phyloP scores from a whole-genome alignment of 2,329 filamentous ascomycete species.

The Phoma sp. region DNA sequence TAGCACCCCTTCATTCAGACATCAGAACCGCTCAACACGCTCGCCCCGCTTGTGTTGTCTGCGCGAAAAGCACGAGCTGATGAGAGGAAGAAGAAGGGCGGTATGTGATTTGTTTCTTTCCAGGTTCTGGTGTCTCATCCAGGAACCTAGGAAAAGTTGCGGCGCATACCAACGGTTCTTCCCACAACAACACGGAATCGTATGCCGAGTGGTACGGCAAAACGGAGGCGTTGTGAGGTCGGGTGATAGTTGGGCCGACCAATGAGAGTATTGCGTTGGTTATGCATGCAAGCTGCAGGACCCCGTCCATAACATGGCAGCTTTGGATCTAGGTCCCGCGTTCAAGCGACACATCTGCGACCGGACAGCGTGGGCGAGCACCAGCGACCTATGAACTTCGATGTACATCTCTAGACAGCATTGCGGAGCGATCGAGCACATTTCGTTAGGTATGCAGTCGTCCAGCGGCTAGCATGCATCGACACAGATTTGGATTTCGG shows the following conservation, averaged over 20 bases:
- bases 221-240: conserved; percentile 18
- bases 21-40: conserved; percentile 65
- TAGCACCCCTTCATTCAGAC: conserved; percentile 60
- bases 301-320: background rate
- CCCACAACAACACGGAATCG: conserved; percentile 30
- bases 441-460: background rate
- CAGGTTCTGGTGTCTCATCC: conserved; percentile 35
- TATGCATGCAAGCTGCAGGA: conserved; percentile 1
- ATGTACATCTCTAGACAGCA: conserved; percentile 16
- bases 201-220: conserved; percentile 42
- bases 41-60: conserved; percentile 86
- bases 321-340: conserved; percentile 2
- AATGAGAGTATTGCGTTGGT: background rate
- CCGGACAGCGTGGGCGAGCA: conserved; percentile 5
- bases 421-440: conserved; percentile 4
- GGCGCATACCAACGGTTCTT: conserved; percentile 27
- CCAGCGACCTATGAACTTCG: background rate
- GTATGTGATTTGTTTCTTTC: conserved; percentile 42
- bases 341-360: conserved; percentile 3
- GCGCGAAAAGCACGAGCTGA: conserved; percentile 85
- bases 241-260: background rate
- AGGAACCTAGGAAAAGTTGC: conserved; percentile 32
- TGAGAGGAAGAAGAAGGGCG: conserved; percentile 66
- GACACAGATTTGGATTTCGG: conserved; percentile 11
- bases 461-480: background rate